phyloP scores from a whole-genome alignment of 202 grass and related monocot species.

The Sporobolus alterniflorus region DNA sequence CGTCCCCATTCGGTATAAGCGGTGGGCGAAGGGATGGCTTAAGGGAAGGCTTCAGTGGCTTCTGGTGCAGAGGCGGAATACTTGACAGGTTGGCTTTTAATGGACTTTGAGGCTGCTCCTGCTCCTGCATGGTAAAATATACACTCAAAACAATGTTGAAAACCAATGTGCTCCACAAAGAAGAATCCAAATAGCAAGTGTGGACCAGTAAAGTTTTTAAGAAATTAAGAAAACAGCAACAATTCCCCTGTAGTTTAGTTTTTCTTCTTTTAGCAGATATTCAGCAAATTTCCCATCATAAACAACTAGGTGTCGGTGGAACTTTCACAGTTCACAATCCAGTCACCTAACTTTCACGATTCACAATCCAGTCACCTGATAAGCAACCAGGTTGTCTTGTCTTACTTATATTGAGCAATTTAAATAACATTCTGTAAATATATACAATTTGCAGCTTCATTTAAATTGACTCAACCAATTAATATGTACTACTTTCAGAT shows the following conservation, averaged over 20 bases:
- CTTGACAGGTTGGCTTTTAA: conserved; percentile 57
- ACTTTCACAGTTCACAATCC: background rate
- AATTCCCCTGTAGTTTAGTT: background rate
- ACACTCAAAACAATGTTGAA: conserved; percentile 33
- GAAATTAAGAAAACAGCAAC: too few species aligned
- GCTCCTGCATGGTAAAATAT: conserved; percentile 49
- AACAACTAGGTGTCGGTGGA: background rate
- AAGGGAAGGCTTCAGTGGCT: conserved; percentile 46
- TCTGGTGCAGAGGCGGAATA: conserved; percentile 64
- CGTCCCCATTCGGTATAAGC: conserved; percentile 63
- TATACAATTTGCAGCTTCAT: background rate
- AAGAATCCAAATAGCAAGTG: background rate
- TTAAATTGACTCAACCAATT: background rate
- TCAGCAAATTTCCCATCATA: conserved; percentile 3
- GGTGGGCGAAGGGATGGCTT: conserved; percentile 35
- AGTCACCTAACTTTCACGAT: conserved; percentile 10
- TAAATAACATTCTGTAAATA: background rate
- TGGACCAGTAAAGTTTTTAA: background rate
- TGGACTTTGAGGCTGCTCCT: conserved; percentile 30
- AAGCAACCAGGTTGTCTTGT: background rate
- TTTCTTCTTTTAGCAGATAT: background rate
- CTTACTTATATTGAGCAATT: background rate
- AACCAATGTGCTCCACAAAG: background rate
- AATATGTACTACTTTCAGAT: background rate
- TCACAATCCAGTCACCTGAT: background rate